Evolutionary conservation across 2,329 filamentous ascomycete species (phyloP).

Genomic region (Cladophialophora bantiana): DNA sequence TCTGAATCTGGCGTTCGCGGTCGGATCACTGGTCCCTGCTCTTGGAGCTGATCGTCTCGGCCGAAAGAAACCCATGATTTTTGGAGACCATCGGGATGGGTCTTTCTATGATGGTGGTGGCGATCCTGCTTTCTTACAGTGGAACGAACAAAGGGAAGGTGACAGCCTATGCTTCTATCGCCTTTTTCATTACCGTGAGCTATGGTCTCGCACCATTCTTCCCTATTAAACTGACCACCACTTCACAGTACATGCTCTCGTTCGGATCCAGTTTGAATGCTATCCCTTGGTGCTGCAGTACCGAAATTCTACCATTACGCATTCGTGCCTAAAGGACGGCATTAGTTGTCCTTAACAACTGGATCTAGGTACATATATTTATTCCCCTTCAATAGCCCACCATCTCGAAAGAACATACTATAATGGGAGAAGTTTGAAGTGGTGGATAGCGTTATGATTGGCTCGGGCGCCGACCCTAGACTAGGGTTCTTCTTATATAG

Average conservation of each 20-base stretch:
- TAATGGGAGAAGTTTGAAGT: too few relatives aligned
- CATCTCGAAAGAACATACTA: neutral
- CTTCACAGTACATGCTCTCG: slow-evolving; percentile 48
- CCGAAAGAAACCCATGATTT: slow-evolving; percentile 48
- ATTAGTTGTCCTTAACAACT: slow-evolving; percentile 58
- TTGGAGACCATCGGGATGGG: slow-evolving; percentile 46
- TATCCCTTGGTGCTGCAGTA: slow-evolving; percentile 60
- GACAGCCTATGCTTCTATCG: slow-evolving; percentile 57
- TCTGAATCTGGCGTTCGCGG: slow-evolving; percentile 50
- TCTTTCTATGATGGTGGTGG: slow-evolving; percentile 49
- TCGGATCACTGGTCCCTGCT: slow-evolving; percentile 56
- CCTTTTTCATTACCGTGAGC: slow-evolving; percentile 56
- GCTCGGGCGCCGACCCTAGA: too few relatives aligned
- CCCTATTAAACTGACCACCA: slow-evolving; percentile 1
- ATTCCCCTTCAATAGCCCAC: neutral
- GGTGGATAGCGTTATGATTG: too few relatives aligned
- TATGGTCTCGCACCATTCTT: slow-evolving; percentile 10
- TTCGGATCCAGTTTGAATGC: slow-evolving; percentile 56
- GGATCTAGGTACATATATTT: slow-evolving; percentile 40
- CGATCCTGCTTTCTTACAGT: slow-evolving; percentile 49
- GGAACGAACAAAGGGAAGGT: slow-evolving; percentile 47
- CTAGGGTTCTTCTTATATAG: too few relatives aligned
- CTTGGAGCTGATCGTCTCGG: slow-evolving; percentile 55
- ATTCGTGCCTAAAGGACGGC: slow-evolving; percentile 59
- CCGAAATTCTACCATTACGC: slow-evolving; percentile 59